Conservation (phyloP, 495 filamentous ascomycete genomes). For the Penicillium maclennaniae region DNA sequence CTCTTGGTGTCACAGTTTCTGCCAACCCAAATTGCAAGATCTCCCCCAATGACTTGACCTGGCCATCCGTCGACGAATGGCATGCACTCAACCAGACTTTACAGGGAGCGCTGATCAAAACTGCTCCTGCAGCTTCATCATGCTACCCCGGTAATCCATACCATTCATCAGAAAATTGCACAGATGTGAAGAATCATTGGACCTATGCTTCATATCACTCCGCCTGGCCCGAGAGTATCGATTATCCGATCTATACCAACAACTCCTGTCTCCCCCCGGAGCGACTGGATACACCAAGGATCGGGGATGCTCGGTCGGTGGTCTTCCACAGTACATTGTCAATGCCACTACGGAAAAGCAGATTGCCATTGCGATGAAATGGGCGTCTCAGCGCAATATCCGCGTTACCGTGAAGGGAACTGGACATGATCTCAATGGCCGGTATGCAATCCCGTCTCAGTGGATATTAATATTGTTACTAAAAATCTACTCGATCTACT, state of each 20-base stretch:
- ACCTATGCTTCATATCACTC: conserved; percentile 18
- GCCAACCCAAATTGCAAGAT: conserved; percentile 13
- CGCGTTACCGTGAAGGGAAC: conserved; percentile 50
- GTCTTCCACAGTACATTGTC: conserved; percentile 28
- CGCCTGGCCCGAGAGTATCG: conserved; percentile 17
- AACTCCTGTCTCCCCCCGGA: conserved; percentile 24
- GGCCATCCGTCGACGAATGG: conserved; percentile 28
- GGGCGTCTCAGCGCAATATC: conserved; percentile 49
- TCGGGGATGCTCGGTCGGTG: conserved; percentile 23
- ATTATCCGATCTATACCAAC: conserved; percentile 22
- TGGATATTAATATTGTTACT: too few relatives aligned
- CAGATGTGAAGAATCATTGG: conserved; percentile 21
- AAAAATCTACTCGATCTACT: too few relatives aligned
- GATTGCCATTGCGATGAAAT: conserved; percentile 36
- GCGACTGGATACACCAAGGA: conserved; percentile 10
- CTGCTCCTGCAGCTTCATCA: conserved; percentile 21
- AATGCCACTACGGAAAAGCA: conserved; percentile 28
- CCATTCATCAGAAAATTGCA: conserved; percentile 14
- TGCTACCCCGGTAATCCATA: conserved; percentile 26
- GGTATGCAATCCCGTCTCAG: too few relatives aligned
- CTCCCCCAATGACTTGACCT: conserved; percentile 17
- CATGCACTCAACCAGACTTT: conserved; percentile 22
- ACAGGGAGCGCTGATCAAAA: conserved; percentile 14
- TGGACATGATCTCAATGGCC: conserved; percentile 52
- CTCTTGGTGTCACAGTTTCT: too few relatives aligned